Base-by-base conservation (phyloP, 495 filamentous ascomycete species). In the Peziza echinospora region DNA sequence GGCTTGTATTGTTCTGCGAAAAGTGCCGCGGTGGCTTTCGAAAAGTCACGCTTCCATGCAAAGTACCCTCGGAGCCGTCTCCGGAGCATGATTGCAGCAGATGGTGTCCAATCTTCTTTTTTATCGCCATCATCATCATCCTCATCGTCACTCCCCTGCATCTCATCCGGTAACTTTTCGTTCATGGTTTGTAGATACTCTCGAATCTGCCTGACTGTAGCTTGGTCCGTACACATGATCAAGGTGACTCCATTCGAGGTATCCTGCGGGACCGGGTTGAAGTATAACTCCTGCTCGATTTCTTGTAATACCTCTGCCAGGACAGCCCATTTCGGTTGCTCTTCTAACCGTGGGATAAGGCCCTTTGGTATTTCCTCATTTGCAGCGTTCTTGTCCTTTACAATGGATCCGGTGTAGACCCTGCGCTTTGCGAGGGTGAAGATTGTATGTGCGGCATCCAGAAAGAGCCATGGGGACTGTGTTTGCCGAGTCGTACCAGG, bases 401-500 rank as follows among this genome's bases (percentile, higher is more conserved):
- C 65, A 24, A 78, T 59, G 51, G 72, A 78, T 1, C 79, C 81
- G 26, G 78, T 70, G 55, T 93, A 97, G n/a, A 92, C 86, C 47
- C 89, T 70, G 21, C 78, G 71, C 58, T 84, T 93, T 0, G 89
- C 84, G 9, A 84, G 85, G 43, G 81, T 80, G 48, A 97, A 96
- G 3, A 97, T 83, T 26, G 80, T 84, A 62, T 94, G 81, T 3
- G 89, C 89, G 21, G 87, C 85, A 62, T 96, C 89, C 11, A 94
- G 72, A 56, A 94, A 96, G 8, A 96, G 71, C 89, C 89, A 97
- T 0, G 89, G 89, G 2, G 87, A 87, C 52, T 93, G 84, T 24
- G 76, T 85, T 58, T 91, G 80, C 47, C 76, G 76, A 19, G 78
- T 93, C 5, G 83, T 81, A 0, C 86, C 87, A 40, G 87, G 82